Percentiles rank a stretch among this genome's conserved stretches.
These are phyloP conservation scores for Cytospora mali DNA, from an alignment of 2,329 filamentous ascomycete species.

Conservation along the genomic window DNA sequence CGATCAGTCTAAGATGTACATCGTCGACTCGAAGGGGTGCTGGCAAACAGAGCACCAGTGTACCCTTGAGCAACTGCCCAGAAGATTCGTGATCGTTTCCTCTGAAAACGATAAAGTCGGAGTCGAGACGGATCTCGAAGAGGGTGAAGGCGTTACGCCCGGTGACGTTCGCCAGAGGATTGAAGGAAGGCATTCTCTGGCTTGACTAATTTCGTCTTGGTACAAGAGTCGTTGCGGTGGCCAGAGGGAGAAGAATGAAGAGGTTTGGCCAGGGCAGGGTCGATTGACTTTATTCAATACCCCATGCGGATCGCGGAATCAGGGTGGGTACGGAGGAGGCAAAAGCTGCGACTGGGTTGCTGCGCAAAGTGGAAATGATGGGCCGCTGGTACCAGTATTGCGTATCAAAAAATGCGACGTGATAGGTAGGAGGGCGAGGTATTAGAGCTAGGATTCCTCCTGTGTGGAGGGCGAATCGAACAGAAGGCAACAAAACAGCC, in stretches of 20 bases:
- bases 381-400: slow-evolving; percentile 15
- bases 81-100: slow-evolving; percentile 75
- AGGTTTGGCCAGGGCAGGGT: slow-evolving; percentile 13
- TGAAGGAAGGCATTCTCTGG: slow-evolving; percentile 57
- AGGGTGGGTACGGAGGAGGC: slow-evolving; percentile 23
- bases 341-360: slow-evolving; percentile 20
- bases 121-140: slow-evolving; percentile 68
- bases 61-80: slow-evolving; percentile 73
- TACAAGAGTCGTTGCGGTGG: slow-evolving; percentile 9
- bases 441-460: slow-evolving; percentile 1
- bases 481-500: background rate
- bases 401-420: slow-evolving; percentile 23
- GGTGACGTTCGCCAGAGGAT: slow-evolving; percentile 56
- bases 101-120: slow-evolving; percentile 78
- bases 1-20: slow-evolving; percentile 70
- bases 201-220: slow-evolving; percentile 10
- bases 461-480: slow-evolving; percentile 6
- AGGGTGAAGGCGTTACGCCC: slow-evolving; percentile 55
- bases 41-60: slow-evolving; percentile 72
- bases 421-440: slow-evolving; percentile 1
- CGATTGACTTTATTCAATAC: slow-evolving; percentile 27
- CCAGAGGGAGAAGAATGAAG: slow-evolving; percentile 12
- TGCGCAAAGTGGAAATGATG: slow-evolving; percentile 23
- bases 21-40: slow-evolving; percentile 72
- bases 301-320: slow-evolving; percentile 25